phyloP scores from a whole-genome alignment of 257 asterid genomes.

The Nicotiana obtusifolia region DNA sequence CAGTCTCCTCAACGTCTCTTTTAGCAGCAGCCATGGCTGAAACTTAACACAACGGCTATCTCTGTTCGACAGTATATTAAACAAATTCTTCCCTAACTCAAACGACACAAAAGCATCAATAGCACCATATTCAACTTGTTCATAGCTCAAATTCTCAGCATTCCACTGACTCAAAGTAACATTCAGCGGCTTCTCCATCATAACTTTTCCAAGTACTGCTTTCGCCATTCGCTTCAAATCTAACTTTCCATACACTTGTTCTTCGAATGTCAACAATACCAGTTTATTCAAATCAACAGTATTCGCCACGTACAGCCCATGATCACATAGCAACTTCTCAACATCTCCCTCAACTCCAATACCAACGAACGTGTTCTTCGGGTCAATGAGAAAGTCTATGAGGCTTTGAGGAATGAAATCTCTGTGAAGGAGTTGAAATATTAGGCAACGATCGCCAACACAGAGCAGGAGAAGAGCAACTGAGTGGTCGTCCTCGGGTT shows the following conservation, averaged over 20 bases:
- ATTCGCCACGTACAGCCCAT: constrained; percentile 1
- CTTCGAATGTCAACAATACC: constrained; percentile 13
- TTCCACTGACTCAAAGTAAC: constrained; percentile 25
- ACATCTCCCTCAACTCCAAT: constrained; percentile 24
- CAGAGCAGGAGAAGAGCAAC: constrained; percentile 24
- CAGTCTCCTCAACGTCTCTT: background rate
- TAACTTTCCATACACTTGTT: constrained; percentile 2
- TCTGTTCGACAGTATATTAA: background rate
- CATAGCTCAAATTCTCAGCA: background rate
- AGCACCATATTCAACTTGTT: constrained; percentile 29
- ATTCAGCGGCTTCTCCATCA: constrained; percentile 26
- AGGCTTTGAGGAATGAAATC: constrained; percentile 14
- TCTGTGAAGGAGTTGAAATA: constrained; percentile 5
- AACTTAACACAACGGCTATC: background rate
- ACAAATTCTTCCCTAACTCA: constrained; percentile 1
- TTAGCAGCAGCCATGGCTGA: background rate
- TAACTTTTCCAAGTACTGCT: constrained; percentile 6
- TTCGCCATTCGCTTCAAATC: constrained; percentile 19
- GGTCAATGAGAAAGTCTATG: background rate
- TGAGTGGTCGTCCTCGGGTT: background rate
- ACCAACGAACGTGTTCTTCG: constrained; percentile 11
- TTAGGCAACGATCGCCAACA: constrained; percentile 9
- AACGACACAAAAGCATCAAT: constrained; percentile 24
- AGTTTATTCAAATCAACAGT: constrained; percentile 13
- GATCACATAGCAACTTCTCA: constrained; percentile 12